Evolutionary conservation across 495 filamentous ascomycete genomes (phyloP).

Genomic region (Neurospora sp.): DNA sequence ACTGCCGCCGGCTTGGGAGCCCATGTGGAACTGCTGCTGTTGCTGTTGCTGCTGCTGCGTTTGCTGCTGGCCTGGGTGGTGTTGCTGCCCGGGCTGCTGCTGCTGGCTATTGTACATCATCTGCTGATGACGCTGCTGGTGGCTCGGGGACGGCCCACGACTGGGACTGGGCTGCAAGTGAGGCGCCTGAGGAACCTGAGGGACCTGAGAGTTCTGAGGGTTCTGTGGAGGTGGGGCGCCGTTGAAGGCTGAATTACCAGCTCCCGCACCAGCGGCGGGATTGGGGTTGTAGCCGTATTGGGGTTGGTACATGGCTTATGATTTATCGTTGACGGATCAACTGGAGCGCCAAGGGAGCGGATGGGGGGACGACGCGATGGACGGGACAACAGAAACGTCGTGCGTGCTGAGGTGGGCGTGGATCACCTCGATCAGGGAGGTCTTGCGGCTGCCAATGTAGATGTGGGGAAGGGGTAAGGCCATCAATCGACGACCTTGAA

Average conservation of each 20-base stretch:
- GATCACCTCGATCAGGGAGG: constrained; percentile 19
- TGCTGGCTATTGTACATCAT: constrained; percentile 35
- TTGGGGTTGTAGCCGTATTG: constrained; percentile 39
- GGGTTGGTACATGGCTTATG: constrained; percentile 38
- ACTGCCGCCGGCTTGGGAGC: constrained; percentile 23
- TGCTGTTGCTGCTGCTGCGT: constrained; percentile 24
- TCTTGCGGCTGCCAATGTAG: constrained; percentile 23
- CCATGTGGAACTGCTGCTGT: constrained; percentile 36
- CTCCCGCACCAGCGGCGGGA: constrained; percentile 12
- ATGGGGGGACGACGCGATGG: constrained; percentile 8
- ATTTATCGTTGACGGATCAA: constrained; percentile 12
- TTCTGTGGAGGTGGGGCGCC: constrained; percentile 38
- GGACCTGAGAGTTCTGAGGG: constrained; percentile 6
- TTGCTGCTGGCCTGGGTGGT: constrained; percentile 11
- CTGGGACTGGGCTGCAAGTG: constrained; percentile 36
- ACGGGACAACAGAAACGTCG: constrained; percentile 18
- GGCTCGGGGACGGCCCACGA: constrained; percentile 20
- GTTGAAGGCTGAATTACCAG: constrained; percentile 36
- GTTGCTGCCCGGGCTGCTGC: constrained; percentile 23
- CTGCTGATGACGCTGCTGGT: constrained; percentile 30
- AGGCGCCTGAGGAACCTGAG: neutral
- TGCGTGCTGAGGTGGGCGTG: constrained; percentile 1
- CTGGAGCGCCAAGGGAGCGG: constrained; percentile 9
- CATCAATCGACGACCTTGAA: constrained; percentile 10
- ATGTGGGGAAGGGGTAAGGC: constrained; percentile 25